Evolutionary conservation across 345 rosid genomes (phyloP), one percentile per base, ranked within the genome.

Genomic region (Trapa incisa): DNA sequence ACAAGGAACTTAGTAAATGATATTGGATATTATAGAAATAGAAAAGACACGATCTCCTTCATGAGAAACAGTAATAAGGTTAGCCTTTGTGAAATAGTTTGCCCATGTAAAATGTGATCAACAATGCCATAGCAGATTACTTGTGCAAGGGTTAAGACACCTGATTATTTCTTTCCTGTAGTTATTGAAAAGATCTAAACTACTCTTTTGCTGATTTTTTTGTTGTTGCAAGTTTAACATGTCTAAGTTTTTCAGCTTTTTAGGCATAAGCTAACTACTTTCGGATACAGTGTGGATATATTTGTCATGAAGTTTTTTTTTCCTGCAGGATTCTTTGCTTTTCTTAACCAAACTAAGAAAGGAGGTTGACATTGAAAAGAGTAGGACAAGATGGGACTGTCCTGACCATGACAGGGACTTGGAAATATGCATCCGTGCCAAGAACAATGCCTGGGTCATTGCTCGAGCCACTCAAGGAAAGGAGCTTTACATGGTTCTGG

Each of bases 401-500:
- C 61, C 74, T 1, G 79, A 64, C 71, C 72, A 35, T 52, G 96
- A 91, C 77, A 91, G 84, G 76, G 96, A 87, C 70, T 66, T 91
- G 83, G 97, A 89, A 73, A 79, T 95, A 75, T 76, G 87, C 78
- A 80, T 86, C 12, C 73, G 97, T 65, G 89, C 82, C 0, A 91
- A 82, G 77, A 95, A 95, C 80, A 87, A 84, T 74, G 84, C 96
- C 0, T 95, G 99, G 97, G 87, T 80, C 66, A 80, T 89, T 32
- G 96, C 88, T 50, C 89, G 80, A 35, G 2, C 86, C 37, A 82
- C 75, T 10, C 77, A 83, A 76, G 93, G 96, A 61, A 89, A 86
- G 78, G 96, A 91, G 80, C 92, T 94, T 67, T 87, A 83, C 78
- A 91, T 91, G 92, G 89, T 85, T 70, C 72, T 94, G 33, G 96